A percentile compares a stretch with the other conserved stretches of the same genome.
Conservation (phyloP, 73 alveolate genomes). For the Stentor roeselii region DNA sequence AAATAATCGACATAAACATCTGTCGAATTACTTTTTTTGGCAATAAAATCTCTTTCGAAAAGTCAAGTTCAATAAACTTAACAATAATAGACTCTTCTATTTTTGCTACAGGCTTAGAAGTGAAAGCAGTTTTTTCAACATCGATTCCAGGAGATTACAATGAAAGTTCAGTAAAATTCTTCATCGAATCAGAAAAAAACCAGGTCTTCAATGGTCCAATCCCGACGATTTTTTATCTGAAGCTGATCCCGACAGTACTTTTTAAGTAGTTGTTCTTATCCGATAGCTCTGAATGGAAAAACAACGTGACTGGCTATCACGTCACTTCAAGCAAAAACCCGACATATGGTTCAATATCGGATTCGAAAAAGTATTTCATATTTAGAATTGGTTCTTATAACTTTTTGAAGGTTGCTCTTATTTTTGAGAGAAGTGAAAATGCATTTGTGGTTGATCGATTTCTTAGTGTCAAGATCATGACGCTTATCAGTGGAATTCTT, state of each 20-base stretch:
- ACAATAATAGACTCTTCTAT: not conserved
- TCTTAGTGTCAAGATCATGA: too few species aligned
- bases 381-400: not conserved
- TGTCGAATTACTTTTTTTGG: not conserved
- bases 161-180: not conserved
- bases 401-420: too few species aligned
- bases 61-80: too few species aligned
- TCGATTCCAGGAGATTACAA: not conserved
- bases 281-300: not conserved
- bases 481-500: not conserved
- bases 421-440: too few species aligned
- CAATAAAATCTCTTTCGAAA: not conserved
- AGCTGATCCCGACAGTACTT: not conserved
- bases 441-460: too few species aligned
- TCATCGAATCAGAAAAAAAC: not conserved
- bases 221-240: not conserved
- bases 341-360: not conserved
- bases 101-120: not conserved
- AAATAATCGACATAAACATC: too few species aligned
- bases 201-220: not conserved
- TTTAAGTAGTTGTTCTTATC: not conserved
- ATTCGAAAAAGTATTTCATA: not conserved
- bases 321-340: not conserved
- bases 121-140: not conserved
- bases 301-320: not conserved